Base-by-base conservation (phyloP, 495 filamentous ascomycete genomes). In the Aspergillus ostianus region DNA sequence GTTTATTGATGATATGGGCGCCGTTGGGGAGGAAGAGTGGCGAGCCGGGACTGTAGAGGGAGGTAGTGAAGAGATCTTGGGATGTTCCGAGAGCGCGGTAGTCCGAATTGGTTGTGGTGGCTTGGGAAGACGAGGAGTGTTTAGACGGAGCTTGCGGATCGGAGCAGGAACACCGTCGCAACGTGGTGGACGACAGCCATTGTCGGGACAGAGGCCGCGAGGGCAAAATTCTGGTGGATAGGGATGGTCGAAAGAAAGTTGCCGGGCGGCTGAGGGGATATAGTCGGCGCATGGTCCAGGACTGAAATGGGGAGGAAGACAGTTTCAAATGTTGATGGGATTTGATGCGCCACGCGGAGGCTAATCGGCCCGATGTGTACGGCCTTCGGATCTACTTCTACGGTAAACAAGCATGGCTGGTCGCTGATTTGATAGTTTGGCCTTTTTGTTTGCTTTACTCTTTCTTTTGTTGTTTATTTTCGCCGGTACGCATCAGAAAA, bases 21-120 rank as follows among this genome's bases (percentile, higher is more conserved):
- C 93, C 93, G 66, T 90, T 87, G 18, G 93, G 93, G 3, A 92
- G 84, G 65, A 97, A 91, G 13, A 97, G 83, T 5, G 93, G 91
- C 13, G 92, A 94, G 0, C 93, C 93, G 3, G 93, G 92, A 62
- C 89, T 93, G 71, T 91, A 90, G 49, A 80, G 64, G 10, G 91
- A 91, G 0, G 85, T 89, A 20, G 84, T 90, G 69, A 93, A 94
- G 9, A 97, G 84, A 48, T 89, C 84, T 56, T 93, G 92, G 19
- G 81, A 76, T 27, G 85, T 75, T 51, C 84, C 89, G 46, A 95
- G 74, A 45, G 82, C 75, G 61, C 91, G 87, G 72, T 96, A 91
- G 64, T 96, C 82, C 51, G 70, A 70, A 1, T 73, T 57, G 48
- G 77, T 53, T 19, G 72, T 55, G 57, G 67, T 32, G 56, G 49